Base-by-base conservation (phyloP, 352 stramenopile genomes). In the Aphanomyces euteiches region DNA sequence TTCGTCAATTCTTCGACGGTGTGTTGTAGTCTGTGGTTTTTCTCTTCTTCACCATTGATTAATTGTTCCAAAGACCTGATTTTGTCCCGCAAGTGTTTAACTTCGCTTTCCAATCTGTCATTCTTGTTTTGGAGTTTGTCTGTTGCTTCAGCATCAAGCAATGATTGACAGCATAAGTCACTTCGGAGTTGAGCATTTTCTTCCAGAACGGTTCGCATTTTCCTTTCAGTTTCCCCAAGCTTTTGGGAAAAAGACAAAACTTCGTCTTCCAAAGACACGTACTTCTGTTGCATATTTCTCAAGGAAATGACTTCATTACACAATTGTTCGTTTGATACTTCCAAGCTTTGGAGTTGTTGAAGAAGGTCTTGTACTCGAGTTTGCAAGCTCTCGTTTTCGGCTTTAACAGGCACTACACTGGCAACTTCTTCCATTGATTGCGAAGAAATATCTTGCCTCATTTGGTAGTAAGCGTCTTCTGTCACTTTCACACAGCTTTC, bases 391-490 rank as follows among this genome's bases (percentile, higher is more conserved):
- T 61, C 54, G 54, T 61, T 61, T 37, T 61, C 54, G 54, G 21
- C 54, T 37, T 39, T 37, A 7, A 61, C 54, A 10, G 54, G 15
- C 5, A 12, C 34, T 13, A 61, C 54, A 39, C 21, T 37, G 19
- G 54, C 54, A 7, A 61, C 54, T 12, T 39, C 54, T 17, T 61
- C 54, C 6, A 61, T 28, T 37, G 54, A 19, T n/a, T 61, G 54
- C 19, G 54, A 61, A 7, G 54, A 61, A 28, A 61, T 37, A n/a
- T 61, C 54, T 41, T 61, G 28, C 6, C 34, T 28, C 19, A 61
- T 61, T 40, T 61, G 54, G 54, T 61, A 61, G 54, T 61, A 61
- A 28, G 54, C 54, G 36, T 61, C 54, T 17, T 61, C 54, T 15
- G 54, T 61, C 17, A 61, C 19, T 17, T 61, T 61, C 10, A 61